phyloP scores from a whole-genome alignment of 768 basidiomycete genomes.

The Calocybe cyanea region DNA sequence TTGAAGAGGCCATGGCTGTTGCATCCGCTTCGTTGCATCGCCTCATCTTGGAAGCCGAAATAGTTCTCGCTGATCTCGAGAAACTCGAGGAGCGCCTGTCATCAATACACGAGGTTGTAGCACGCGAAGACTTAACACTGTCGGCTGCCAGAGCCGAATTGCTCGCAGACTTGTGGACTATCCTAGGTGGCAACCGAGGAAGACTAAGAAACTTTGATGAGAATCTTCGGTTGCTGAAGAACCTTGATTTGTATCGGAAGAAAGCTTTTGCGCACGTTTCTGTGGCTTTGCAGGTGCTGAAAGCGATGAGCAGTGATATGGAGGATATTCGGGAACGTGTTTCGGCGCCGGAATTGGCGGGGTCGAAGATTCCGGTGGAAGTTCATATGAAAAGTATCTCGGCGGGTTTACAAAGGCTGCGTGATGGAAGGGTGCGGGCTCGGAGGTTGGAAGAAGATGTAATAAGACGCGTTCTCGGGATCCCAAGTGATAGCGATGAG shows the following conservation, averaged over 20 bases:
- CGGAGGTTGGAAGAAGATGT: constrained; percentile 42
- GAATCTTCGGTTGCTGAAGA: constrained; percentile 50
- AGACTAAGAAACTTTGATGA: constrained; percentile 45
- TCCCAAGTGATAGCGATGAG: constrained; percentile 2
- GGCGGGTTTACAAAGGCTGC: constrained; percentile 57
- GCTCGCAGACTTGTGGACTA: constrained; percentile 67
- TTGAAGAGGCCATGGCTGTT: constrained; percentile 59
- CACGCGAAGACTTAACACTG: constrained; percentile 52
- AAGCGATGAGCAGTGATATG: constrained; percentile 67
- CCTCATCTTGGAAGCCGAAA: constrained; percentile 66
- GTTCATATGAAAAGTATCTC: constrained; percentile 75
- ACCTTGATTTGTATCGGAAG: constrained; percentile 53
- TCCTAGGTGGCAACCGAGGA: constrained; percentile 56
- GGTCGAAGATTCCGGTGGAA: constrained; percentile 58
- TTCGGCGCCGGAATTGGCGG: constrained; percentile 60
- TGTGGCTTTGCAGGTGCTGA: constrained; percentile 56
- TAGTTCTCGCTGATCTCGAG: constrained; percentile 51
- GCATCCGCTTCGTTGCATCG: constrained; percentile 49
- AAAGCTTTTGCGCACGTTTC: constrained; percentile 65
- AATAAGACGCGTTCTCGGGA: constrained; percentile 26
- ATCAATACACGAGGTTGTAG: constrained; percentile 53
- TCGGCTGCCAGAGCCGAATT: constrained; percentile 46
- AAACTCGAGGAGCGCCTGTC: constrained; percentile 58
- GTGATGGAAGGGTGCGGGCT: constrained; percentile 52
- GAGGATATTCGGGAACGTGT: constrained; percentile 74